Conservation (phyloP, 352 stramenopile genomes). For the Phytopythium aichiense region DNA sequence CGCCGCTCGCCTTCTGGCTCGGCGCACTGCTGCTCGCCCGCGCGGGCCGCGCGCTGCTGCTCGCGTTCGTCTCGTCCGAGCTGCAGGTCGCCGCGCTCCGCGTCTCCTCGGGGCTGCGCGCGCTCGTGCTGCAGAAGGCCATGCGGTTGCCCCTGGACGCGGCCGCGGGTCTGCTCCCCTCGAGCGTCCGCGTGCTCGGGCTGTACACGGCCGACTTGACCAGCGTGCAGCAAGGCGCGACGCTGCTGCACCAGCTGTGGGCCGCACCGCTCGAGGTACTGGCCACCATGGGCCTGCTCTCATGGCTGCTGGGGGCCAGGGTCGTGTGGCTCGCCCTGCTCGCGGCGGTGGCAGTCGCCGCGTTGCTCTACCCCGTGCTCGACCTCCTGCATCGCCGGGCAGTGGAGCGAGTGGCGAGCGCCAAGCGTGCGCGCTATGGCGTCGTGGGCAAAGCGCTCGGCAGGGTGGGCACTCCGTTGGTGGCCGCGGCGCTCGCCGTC, state of each 20-base stretch:
- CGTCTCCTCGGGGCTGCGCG: constrained; percentile 65
- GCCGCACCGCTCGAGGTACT: constrained; percentile 45
- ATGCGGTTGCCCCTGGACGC: constrained; percentile 27
- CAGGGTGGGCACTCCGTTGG: neutral
- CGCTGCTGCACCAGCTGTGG: constrained; percentile 77
- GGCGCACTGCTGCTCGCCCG: constrained; percentile 50
- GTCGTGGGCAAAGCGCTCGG: constrained; percentile 60
- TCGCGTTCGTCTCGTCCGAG: constrained; percentile 55
- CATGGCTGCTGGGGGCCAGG: constrained; percentile 37
- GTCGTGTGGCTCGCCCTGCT: constrained; percentile 9
- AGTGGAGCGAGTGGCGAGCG: constrained; percentile 28
- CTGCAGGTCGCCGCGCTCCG: constrained; percentile 58
- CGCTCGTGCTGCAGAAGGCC: constrained; percentile 71
- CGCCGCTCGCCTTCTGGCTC: constrained; percentile 53
- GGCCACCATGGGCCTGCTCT: constrained; percentile 45
- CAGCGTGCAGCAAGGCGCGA: constrained; percentile 50
- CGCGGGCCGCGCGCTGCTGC: constrained; percentile 60
- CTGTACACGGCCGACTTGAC: constrained; percentile 62
- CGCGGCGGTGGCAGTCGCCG: constrained; percentile 31
- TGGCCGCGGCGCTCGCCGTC: constrained; percentile 75
- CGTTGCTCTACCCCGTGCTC: constrained; percentile 36
- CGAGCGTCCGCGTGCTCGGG: constrained; percentile 23
- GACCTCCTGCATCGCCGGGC: constrained; percentile 37
- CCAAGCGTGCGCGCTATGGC: constrained; percentile 54
- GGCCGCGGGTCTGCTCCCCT: constrained; percentile 10